Evolutionary conservation across 176 grass and related monocot genomes (phyloP).

Genomic region (Poa annua): DNA sequence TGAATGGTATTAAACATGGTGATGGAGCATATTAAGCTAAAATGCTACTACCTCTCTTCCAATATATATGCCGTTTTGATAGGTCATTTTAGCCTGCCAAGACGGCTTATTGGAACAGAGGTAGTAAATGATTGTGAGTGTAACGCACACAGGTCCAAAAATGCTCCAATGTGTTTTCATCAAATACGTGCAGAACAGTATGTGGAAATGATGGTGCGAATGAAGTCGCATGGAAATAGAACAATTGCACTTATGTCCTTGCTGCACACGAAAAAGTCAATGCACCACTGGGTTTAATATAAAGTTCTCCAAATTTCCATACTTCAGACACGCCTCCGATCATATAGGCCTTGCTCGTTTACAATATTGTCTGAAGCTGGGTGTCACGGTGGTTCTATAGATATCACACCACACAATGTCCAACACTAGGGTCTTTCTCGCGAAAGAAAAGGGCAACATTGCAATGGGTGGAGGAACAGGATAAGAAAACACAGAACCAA

Average conservation of each 20-base stretch:
- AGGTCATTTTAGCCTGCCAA: too few species aligned
- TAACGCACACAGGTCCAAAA: not conserved
- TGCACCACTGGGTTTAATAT: not conserved
- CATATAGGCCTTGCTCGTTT: not conserved
- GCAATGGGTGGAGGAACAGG: not conserved
- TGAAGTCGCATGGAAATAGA: not conserved
- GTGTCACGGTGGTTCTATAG: not conserved
- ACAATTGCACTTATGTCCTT: not conserved
- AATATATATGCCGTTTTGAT: too few species aligned
- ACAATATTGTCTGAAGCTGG: not conserved
- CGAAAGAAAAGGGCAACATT: not conserved
- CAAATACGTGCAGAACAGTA: not conserved
- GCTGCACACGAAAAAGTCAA: not conserved
- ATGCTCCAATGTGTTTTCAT: constrained; percentile 1
- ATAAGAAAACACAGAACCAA: not conserved
- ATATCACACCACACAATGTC: not conserved
- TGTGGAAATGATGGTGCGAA: not conserved
- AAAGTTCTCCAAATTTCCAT: not conserved
- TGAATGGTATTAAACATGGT: not conserved
- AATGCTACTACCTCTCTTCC: not conserved
- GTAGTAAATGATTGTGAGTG: not conserved
- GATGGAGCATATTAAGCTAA: not conserved
- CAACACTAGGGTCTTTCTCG: not conserved
- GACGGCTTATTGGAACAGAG: too few species aligned
- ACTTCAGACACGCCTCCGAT: not conserved